Evolutionary conservation across 306 rosid genomes (phyloP).

Genomic region (Fragaria iinumae): DNA sequence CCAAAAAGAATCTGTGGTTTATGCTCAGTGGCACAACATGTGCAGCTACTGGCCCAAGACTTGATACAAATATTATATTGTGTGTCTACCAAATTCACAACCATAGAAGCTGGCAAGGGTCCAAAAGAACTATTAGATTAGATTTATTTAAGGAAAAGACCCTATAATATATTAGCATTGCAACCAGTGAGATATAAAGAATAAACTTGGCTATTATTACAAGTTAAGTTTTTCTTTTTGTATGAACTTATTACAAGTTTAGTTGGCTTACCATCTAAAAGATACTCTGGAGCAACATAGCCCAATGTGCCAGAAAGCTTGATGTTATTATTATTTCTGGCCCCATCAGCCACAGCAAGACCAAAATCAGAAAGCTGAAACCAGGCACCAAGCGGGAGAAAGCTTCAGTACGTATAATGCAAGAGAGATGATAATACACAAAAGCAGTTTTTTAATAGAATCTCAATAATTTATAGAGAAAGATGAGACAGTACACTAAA

Average conservation of each 20-base stretch:
- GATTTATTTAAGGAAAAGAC: constrained; percentile 35
- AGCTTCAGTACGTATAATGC: constrained; percentile 24
- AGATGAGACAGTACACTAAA: constrained; percentile 11
- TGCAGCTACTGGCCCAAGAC: constrained; percentile 28
- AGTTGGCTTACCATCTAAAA: constrained; percentile 80
- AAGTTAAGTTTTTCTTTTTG: constrained; percentile 17
- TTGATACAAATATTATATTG: constrained; percentile 25
- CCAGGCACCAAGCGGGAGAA: constrained; percentile 30
- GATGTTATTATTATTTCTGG: constrained; percentile 72
- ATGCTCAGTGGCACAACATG: constrained; percentile 27
- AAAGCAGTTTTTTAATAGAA: constrained; percentile 12
- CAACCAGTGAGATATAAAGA: constrained; percentile 22
- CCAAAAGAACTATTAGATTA: constrained; percentile 32
- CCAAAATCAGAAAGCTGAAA: constrained; percentile 96
- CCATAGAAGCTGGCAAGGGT: constrained; percentile 31
- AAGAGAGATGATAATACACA: constrained; percentile 18
- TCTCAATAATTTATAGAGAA: background rate
- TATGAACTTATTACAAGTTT: constrained; percentile 25
- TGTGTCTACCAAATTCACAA: constrained; percentile 23
- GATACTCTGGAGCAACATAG: constrained; percentile 94
- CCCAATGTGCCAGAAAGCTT: constrained; percentile 94
- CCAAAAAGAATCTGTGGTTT: constrained; percentile 9
- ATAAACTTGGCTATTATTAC: constrained; percentile 22
- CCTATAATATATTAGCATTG: constrained; percentile 15
- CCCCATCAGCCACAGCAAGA: constrained; percentile 74